Percentiles rank a stretch among this genome's conserved stretches.
Conservation (phyloP, 2,329 filamentous ascomycete genomes). For the Rutstroemia sp. region DNA sequence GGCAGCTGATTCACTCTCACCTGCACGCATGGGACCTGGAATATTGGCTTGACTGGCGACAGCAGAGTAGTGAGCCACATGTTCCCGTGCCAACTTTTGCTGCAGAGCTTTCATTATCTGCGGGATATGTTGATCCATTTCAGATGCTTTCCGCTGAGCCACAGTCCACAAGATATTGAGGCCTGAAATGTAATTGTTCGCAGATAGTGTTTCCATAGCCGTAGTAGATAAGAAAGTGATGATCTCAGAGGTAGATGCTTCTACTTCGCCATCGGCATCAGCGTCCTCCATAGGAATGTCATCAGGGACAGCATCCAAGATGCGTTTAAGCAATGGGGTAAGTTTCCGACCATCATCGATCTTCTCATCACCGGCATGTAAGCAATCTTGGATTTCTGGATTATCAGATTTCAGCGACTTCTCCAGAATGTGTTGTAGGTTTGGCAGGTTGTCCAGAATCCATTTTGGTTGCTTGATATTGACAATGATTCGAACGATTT, state of each 20-base stretch:
- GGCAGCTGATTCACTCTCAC: constrained; percentile 43
- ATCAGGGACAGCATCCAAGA: constrained; percentile 84
- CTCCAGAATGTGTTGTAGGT: constrained; percentile 81
- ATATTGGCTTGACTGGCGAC: constrained; percentile 42
- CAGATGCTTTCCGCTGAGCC: constrained; percentile 72
- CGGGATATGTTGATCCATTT: constrained; percentile 83
- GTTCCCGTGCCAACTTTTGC: constrained; percentile 84
- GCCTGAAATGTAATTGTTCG: constrained; percentile 74
- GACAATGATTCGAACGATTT: constrained; percentile 83
- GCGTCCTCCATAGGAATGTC: constrained; percentile 66
- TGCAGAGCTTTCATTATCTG: constrained; percentile 91
- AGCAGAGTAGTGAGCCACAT: constrained; percentile 69
- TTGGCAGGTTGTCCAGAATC: constrained; percentile 70
- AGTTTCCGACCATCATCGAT: constrained; percentile 64
- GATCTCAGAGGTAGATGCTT: constrained; percentile 79
- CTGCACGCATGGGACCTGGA: constrained; percentile 29
- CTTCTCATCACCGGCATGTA: constrained; percentile 67
- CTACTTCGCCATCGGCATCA: constrained; percentile 77
- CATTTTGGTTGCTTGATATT: constrained; percentile 86
- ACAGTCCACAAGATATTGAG: constrained; percentile 93
- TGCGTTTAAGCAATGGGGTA: constrained; percentile 67
- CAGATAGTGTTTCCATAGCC: constrained; percentile 79
- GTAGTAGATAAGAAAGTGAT: constrained; percentile 77
- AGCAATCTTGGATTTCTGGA: constrained; percentile 85
- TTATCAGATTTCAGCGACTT: constrained; percentile 85